Evolutionary conservation across 768 basidiomycete species (phyloP), one percentile per base, ranked within the genome.

Genomic region (Rhodotorula kratochvilovae): DNA sequence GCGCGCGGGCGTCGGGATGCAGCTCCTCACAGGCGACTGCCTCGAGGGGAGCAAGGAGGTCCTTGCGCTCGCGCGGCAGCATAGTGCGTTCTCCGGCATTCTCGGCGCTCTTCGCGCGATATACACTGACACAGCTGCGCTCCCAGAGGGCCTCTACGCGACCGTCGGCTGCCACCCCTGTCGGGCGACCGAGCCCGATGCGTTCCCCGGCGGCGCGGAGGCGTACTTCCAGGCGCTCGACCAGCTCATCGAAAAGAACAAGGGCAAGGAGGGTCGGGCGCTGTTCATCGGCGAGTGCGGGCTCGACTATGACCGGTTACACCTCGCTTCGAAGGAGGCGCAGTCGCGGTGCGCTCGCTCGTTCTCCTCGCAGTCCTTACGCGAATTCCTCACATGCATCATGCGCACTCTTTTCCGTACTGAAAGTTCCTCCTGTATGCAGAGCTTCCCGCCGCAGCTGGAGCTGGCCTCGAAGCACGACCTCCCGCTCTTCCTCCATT

Each of bases 141-240:
- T 25, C 10, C 0, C 39, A 66, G 72, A 87, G 17, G 89, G 83
- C 21, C 78, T 90, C 23, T 89, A 87, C 78, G 86, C 88, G 27
- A 91, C 91, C 1, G 85, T 87, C 15, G 90, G 90, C 29, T 88
- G 88, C 70, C 91, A 92, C 79, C 90, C 90, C 0, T 90, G 90
- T 25, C 87, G 88, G 29, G 85, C 88, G 2, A 80, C 73, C 13
- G 88, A 91, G 77, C 89, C 91, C 66, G 87, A 88, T 45, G 79
- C 82, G 66, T 84, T 84, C 77, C 79, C 81, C 5, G 84, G 79
- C 23, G 89, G 89, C 0, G 84, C 85, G 0, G 84, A 85, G 2
- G 86, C 82, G 5, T 92, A 91, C 77, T 79, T 91, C 19, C 71
- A 80, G 16, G 86, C 83, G 27, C 81, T 92, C 42, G 86, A 87